Evolutionary conservation across 768 basidiomycete genomes (phyloP).

Genomic region (Suillus decipiens): DNA sequence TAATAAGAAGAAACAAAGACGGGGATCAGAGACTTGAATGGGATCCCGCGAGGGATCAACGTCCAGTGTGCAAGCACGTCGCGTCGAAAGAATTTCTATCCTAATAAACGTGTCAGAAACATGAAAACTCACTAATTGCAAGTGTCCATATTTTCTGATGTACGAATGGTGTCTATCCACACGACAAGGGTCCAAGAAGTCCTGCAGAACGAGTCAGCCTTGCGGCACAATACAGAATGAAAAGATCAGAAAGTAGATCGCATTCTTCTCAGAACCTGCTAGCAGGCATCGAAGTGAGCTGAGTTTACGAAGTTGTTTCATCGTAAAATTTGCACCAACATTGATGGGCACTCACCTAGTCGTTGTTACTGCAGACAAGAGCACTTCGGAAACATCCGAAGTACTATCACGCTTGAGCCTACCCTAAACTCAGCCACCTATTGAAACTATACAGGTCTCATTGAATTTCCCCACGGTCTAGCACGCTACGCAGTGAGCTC

Average conservation of each 20-base stretch:
- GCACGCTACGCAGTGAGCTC: conserved; percentile 13
- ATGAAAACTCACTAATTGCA: conserved; percentile 15
- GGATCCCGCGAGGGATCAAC: conserved; percentile 65
- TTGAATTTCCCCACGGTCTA: conserved; percentile 20
- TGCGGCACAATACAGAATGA: conserved; percentile 3
- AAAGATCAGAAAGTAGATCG: conserved; percentile 42
- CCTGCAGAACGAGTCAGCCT: conserved; percentile 33
- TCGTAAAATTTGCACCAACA: conserved; percentile 20
- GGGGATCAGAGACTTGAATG: conserved; percentile 76
- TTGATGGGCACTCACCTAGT: conserved; percentile 8
- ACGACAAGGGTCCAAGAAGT: background rate
- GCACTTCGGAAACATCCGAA: conserved; percentile 11
- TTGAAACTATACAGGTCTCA: conserved; percentile 33
- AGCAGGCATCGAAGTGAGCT: conserved; percentile 66
- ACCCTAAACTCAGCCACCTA: conserved; percentile 33
- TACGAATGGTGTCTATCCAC: no score
- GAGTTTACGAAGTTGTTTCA: conserved; percentile 47
- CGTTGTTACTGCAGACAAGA: background rate
- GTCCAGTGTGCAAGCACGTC: conserved; percentile 66
- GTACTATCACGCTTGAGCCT: conserved; percentile 13
- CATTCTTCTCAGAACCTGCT: conserved; percentile 54
- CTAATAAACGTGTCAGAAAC: conserved; percentile 21
- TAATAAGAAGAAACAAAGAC: conserved; percentile 11
- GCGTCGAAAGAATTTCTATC: conserved; percentile 49
- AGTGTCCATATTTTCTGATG: no score